Base-by-base conservation (phyloP, 2,329 filamentous ascomycete genomes). In the Aspergillus sp. region DNA sequence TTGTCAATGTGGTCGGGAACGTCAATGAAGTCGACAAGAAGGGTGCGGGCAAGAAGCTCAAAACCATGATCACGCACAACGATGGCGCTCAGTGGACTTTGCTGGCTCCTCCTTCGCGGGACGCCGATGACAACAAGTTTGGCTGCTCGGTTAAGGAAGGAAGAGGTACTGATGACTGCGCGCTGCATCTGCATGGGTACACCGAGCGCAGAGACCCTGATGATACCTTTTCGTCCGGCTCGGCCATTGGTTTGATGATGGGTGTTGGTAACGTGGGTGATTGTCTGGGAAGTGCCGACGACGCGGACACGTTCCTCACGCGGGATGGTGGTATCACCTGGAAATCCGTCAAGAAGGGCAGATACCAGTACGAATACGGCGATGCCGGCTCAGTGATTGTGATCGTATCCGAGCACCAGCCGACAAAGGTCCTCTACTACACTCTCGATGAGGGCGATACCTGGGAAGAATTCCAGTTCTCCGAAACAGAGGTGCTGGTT, bases 321-420 rank as follows among this genome's bases (percentile, higher is more conserved):
- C 78, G 79, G 0, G 90, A 98, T 65, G 93, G 86, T n/a, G 94
- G 94, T 47, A 78, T 97, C 45, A 87, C 75, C 35, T 98, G 93
- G 93, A 83, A 78, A 54, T 81, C 84, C 49, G 83, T 91, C 52
- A 91, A 87, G 71, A 90, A 94, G 69, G 94, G 93, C 5, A 80
- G 79, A 32, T 95, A 90, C 76, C 85, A 86, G 61, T 98, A 90
- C 89, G 88, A 95, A 61, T 95, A 89, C 64, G 94, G 93, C 49
- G 94, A 98, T 60, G 89, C 95, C 66, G 93, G 93, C 23, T 93
- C 89, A 5, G 85, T 97, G 59, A 82, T 97, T 52, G 88, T 95
- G 38, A 84, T 98, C 43, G 90, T 91, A 19, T 81, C 86, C 61
- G 82, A 89, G 49, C 76, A 79, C 12, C 78, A 78, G 45, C 76